Conservation (phyloP, 192 early-diverging fungal genomes). For the Cladochytrium replicatum region DNA sequence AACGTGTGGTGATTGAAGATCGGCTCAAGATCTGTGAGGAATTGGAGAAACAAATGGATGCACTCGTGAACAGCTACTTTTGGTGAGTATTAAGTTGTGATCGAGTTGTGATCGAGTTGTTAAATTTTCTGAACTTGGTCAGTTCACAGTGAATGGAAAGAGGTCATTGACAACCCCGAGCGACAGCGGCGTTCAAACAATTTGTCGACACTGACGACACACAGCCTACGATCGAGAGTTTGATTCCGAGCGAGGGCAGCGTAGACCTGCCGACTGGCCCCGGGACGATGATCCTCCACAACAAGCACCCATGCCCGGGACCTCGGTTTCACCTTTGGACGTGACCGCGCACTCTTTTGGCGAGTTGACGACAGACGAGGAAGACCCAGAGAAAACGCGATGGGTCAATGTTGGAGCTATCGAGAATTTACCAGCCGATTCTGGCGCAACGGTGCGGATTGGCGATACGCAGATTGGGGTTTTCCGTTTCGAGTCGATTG, state of each 20-base stretch:
- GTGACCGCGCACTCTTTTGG: background rate
- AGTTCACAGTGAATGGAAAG: slow-evolving; percentile 43
- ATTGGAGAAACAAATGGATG: slow-evolving; percentile 56
- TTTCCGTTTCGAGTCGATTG: slow-evolving; percentile 29
- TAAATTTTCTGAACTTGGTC: background rate
- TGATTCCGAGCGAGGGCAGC: slow-evolving; percentile 53
- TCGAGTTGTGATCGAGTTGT: too few species aligned
- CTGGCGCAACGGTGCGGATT: slow-evolving; percentile 40
- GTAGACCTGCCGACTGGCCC: slow-evolving; percentile 52
- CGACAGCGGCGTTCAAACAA: slow-evolving; percentile 41
- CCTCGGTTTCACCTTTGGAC: slow-evolving; percentile 3
- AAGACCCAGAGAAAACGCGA: slow-evolving; percentile 11
- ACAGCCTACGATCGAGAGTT: slow-evolving; percentile 38
- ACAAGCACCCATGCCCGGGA: slow-evolving; percentile 4
- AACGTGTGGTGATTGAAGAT: slow-evolving; percentile 52
- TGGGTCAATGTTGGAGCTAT: slow-evolving; percentile 30
- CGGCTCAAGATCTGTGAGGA: slow-evolving; percentile 52
- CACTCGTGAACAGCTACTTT: slow-evolving; percentile 44
- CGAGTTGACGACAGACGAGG: slow-evolving; percentile 3
- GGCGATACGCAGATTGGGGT: slow-evolving; percentile 59
- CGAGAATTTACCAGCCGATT: slow-evolving; percentile 32
- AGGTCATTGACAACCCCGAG: slow-evolving; percentile 49
- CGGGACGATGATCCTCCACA: slow-evolving; percentile 10
- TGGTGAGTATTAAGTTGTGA: too few species aligned
- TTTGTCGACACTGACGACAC: slow-evolving; percentile 52